Base-by-base conservation (phyloP, 1,139 yeast species). In the Saccharomyces hybrid region DNA sequence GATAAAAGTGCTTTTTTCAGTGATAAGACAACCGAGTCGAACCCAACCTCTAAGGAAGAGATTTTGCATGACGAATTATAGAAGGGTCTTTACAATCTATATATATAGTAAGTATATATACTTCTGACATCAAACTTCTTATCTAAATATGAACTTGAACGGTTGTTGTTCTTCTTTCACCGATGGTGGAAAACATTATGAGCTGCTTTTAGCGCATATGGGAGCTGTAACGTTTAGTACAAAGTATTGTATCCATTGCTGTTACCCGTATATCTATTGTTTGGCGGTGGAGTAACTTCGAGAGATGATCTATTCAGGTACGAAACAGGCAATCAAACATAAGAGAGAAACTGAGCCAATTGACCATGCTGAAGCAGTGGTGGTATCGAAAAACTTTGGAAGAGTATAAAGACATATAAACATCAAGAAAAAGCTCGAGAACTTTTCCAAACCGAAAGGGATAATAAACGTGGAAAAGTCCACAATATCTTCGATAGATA, bases 11-110 rank as follows among this genome's bases (percentile, higher is more conserved):
- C 42, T 16, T 3, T 5, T 16, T 3, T 38, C 11, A 9, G 9
- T 16, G 42, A 38, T 13, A 38, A 38, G 25, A 38, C 25, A 2
- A 38, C 42, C 11, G 42, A 38, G 23, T 38, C 23, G 23, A 38
- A 38, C 4, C 25, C 25, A 16, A 5, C 13, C 8, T 38, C 13
- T 8, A 13, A 38, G 42, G 25, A 38, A 16, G 42, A 14, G 4
- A 46, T 46, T 14, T 30, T 14, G 11, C 56, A 54, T 30, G 56
- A 54, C 41, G 56, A 54, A 38, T 38, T 38, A 38, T 38, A 38
- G 42, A 16, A 38, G 23, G 9, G 4, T 16, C 23, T 16, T 38
- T 38, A 38, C 9, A 38, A 16, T 9, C 23, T 38, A 32, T 14
- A 32, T 26, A 6, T n/a, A 6, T 6, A 25, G 1, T 25, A 25